Conservation (phyloP, 768 basidiomycete species). For the Cystofilobasidium capitatum region DNA sequence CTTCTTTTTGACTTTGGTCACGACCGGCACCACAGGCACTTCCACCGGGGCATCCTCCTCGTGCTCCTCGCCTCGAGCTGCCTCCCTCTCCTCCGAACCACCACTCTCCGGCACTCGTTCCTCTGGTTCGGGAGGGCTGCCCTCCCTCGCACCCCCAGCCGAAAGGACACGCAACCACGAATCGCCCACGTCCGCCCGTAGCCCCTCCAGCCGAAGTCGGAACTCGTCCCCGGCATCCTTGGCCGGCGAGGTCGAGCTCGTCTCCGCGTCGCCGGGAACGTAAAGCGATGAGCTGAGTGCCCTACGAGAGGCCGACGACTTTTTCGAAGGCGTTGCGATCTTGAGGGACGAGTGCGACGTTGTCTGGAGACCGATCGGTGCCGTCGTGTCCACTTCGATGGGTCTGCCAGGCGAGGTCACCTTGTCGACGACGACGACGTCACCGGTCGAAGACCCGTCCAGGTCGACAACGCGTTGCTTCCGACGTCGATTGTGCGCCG, state of each 20-base stretch:
- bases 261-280: constrained; percentile 40
- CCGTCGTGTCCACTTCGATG: not conserved
- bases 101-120: no score
- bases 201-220: constrained; percentile 64
- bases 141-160: constrained; percentile 20
- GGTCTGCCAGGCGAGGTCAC: not conserved
- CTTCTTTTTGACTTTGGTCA: constrained; percentile 19
- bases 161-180: constrained; percentile 75
- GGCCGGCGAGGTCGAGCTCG: constrained; percentile 25
- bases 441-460: constrained; percentile 47
- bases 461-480: constrained; percentile 72
- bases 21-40: not conserved
- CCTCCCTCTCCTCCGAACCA: not conserved
- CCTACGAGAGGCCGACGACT: constrained; percentile 13
- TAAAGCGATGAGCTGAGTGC: constrained; percentile 55
- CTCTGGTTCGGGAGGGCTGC: not conserved
- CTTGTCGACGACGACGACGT: not conserved
- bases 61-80: not conserved
- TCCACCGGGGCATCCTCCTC: not conserved
- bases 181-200: constrained; percentile 81
- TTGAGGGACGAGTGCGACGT: constrained; percentile 40
- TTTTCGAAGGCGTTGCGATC: constrained; percentile 28
- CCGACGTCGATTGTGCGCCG: constrained; percentile 42
- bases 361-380: constrained; percentile 10
- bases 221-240: constrained; percentile 53